These are phyloP conservation scores for Echium plantagineum DNA, from an alignment of 257 asterid genomes.

Conservation along the genomic window DNA sequence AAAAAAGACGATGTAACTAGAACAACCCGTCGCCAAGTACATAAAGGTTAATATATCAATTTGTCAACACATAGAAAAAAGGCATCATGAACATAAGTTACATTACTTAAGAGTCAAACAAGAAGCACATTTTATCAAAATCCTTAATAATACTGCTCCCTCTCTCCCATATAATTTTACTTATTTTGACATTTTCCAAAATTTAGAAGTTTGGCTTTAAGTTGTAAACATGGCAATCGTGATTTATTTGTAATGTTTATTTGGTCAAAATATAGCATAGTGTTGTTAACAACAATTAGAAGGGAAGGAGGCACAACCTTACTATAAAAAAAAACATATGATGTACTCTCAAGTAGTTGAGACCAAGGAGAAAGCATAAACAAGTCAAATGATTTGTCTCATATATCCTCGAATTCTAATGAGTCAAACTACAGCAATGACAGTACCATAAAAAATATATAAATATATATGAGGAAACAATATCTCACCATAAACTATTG, in stretches of 20 bases:
- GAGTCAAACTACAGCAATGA: neutral
- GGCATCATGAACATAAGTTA: no score
- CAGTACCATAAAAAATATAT: neutral
- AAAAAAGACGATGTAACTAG: no score
- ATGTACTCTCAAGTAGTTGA: no score
- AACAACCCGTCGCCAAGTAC: no score
- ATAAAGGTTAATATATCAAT: no score
- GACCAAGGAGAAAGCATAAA: neutral
- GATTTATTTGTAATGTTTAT: neutral
- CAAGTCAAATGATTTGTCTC: neutral
- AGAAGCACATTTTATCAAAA: no score
- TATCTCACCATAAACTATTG: conserved; percentile 67
- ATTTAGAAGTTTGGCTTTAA: neutral
- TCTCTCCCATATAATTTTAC: no score
- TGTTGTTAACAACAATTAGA: neutral
- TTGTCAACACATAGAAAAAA: no score
- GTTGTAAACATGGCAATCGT: neutral
- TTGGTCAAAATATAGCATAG: neutral
- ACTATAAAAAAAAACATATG: no score
- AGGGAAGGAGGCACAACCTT: neutral
- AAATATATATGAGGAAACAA: neutral
- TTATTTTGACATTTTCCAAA: neutral
- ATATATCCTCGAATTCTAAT: neutral
- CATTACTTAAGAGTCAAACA: no score
- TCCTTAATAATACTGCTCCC: no score